Conservation (phyloP, 805 yeast species). For the Candida broadrunensis region DNA sequence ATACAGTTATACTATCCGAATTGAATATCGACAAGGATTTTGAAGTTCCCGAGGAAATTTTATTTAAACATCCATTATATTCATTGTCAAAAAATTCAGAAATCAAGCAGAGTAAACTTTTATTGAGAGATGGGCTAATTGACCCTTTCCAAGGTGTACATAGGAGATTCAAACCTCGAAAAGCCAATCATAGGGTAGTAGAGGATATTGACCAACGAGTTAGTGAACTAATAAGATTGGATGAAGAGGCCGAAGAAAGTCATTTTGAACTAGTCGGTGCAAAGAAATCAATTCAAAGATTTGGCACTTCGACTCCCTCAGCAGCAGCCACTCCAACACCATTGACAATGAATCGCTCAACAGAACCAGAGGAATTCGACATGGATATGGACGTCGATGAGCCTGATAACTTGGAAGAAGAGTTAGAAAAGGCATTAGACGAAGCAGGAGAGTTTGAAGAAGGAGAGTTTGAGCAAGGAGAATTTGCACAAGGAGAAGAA, state of each 20-base stretch:
- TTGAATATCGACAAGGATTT: constrained; percentile 46
- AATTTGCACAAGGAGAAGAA: constrained; percentile 18
- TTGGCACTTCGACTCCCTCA: constrained; percentile 21
- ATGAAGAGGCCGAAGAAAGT: constrained; percentile 80
- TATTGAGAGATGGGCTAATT: constrained; percentile 74
- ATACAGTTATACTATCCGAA: constrained; percentile 39
- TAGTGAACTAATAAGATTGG: constrained; percentile 68
- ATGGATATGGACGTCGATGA: background rate
- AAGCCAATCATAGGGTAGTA: constrained; percentile 66
- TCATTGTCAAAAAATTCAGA: constrained; percentile 27
- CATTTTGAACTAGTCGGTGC: constrained; percentile 70
- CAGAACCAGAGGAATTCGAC: constrained; percentile 2
- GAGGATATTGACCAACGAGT: constrained; percentile 78
- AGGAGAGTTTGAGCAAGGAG: no score
- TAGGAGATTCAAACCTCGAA: constrained; percentile 67
- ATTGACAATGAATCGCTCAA: background rate
- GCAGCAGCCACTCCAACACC: constrained; percentile 12
- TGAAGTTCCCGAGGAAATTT: constrained; percentile 33
- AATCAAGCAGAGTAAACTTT: constrained; percentile 46
- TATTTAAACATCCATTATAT: constrained; percentile 40
- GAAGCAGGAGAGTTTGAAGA: constrained; percentile 25
- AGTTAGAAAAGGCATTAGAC: constrained; percentile 54
- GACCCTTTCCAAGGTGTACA: constrained; percentile 74
- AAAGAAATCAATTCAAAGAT: constrained; percentile 35
- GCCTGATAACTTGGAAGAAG: constrained; percentile 45